Evolutionary conservation across 2,329 filamentous ascomycete species (phyloP), one percentile per base, ranked within the genome.

Genomic region (Cryphonectria japonica): DNA sequence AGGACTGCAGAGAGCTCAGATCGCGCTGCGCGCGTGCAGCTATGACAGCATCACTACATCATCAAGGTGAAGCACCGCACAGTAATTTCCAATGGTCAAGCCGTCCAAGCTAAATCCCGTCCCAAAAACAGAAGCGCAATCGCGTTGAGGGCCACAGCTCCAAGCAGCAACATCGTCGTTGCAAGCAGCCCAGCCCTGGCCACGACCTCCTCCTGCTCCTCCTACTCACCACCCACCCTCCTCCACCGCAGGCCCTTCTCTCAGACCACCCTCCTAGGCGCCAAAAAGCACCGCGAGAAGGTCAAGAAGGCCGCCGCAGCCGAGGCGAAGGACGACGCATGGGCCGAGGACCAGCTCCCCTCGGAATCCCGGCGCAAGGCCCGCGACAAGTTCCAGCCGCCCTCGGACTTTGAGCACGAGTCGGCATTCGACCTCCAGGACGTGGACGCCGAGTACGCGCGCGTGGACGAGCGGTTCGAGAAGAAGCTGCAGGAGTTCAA

Each of bases 401-500:
- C 61, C 2, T 29, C 37, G 22, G 68, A 41, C 66, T 73, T 72
- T 41, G 70, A 73, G 61, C 76, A 76, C 34, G 76, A 78, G 13
- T 76, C 77, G 2, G 76, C 75, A 2, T 72, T 82, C 57, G 73
- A 79, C 52, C 74, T 84, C 16, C 73, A 75, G 9, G 76, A 80
- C 59, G 74, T 82, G 6, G 75, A 74, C 8, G 73, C 71, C 34
- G 71, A 75, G 71, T 73, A 73, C 65, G 59, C 60, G 32, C 26
- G 34, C 5, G 34, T 73, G 39, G 70, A 72, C 70, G 76, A 79
- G 67, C 82, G 84, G 78, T 85, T 82, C 79, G 76, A 76, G 41
- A 78, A 79, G 54, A 70, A 75, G 60, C 79, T 85, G 71, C 79
- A 83, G 72, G 82, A 83, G 75, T 78, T 87, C 59, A 80, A 82